These are phyloP conservation scores for Apostasia shenzhenica DNA, from an alignment of 106 monocot genomes.

Conservation along the genomic window DNA sequence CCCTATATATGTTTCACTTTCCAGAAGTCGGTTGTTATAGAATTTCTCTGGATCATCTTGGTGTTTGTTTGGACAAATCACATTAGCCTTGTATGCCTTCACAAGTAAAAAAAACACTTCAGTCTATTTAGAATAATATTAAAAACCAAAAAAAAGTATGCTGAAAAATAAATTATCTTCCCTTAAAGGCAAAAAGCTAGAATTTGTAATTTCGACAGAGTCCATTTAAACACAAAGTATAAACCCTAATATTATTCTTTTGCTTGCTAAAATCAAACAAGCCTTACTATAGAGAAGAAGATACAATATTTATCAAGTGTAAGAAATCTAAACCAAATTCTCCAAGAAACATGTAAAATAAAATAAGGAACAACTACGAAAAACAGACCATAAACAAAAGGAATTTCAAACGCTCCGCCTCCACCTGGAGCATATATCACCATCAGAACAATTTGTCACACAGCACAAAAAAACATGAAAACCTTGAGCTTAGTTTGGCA, in stretches of 20 bases:
- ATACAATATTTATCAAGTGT: neutral
- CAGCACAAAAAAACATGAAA: no score
- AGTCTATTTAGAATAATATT: constrained; percentile 5
- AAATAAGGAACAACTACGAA: no score
- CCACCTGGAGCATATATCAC: no score
- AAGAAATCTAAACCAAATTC: neutral
- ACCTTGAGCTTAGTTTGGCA: no score
- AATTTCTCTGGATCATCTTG: constrained; percentile 84
- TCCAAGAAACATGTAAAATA: neutral
- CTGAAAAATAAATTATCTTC: neutral
- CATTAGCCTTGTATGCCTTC: constrained; percentile 88
- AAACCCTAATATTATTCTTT: no score
- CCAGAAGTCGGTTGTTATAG: constrained; percentile 78
- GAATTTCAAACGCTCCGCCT: no score
- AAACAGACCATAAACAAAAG: no score
- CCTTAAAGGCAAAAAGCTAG: neutral
- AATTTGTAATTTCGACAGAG: neutral
- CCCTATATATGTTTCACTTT: constrained; percentile 99
- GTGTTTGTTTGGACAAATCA: constrained; percentile 97
- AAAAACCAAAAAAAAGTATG: neutral
- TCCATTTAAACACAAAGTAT: no score
- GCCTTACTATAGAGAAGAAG: neutral
- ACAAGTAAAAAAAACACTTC: constrained; percentile 6
- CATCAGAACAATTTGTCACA: no score
- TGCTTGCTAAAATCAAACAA: no score